Evolutionary conservation across 78 protist genomes (phyloP).

Genomic region (Corallochytrium limacisporum): DNA sequence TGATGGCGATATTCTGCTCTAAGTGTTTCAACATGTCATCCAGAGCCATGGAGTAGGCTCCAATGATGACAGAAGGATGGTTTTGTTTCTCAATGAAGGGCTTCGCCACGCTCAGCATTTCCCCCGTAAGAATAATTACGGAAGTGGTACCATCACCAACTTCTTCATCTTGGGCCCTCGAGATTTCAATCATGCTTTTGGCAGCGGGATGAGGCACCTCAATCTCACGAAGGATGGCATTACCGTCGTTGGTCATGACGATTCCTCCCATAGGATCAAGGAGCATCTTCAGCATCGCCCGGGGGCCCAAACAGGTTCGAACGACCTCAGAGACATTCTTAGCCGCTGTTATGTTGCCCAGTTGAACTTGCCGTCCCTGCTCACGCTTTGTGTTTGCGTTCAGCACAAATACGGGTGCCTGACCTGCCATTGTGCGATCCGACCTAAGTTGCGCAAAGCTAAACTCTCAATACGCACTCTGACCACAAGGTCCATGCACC

Average conservation of each 20-base stretch:
- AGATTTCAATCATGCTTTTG: conserved; percentile 88
- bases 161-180: conserved; percentile 95
- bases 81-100: conserved; percentile 8
- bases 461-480: too few relatives aligned
- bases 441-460: too few relatives aligned
- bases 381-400: conserved; percentile 79
- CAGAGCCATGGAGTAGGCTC: conserved; percentile 55
- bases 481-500: too few relatives aligned
- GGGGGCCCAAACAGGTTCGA: conserved; percentile 95
- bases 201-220: conserved; percentile 93
- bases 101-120: conserved; percentile 48
- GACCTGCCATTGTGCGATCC: too few relatives aligned
- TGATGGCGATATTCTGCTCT: conserved; percentile 29
- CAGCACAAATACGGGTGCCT: too few relatives aligned
- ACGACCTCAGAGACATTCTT: conserved; percentile 91
- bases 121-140: conserved; percentile 92
- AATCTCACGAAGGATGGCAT: conserved; percentile 84
- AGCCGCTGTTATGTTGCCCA: conserved; percentile 80
- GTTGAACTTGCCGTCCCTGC: conserved; percentile 79
- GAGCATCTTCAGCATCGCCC: conserved; percentile 98
- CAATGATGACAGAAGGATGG: conserved; percentile 85
- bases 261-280: conserved; percentile 70
- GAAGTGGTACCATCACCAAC: conserved; percentile 99
- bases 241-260: conserved; percentile 96
- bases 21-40: conserved; percentile 57